Conservation (phyloP, 2,329 filamentous ascomycete genomes). For the Pestalotiopsis sp. region DNA sequence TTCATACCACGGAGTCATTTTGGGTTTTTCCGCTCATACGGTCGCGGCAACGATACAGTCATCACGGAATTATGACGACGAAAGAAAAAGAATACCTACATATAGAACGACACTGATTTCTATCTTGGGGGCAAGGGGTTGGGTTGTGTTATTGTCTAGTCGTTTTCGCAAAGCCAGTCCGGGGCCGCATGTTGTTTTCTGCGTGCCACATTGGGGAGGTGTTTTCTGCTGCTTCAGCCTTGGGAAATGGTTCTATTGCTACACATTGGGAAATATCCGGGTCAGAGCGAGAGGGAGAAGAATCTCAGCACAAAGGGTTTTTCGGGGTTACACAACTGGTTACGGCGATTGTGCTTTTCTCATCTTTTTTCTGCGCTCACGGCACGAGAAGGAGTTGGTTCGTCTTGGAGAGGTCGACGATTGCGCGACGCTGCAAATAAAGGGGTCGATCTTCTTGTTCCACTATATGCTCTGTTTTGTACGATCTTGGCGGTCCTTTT, state of each 20-base stretch:
- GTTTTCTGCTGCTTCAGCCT: conserved; percentile 19
- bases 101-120: conserved; percentile 52
- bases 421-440: conserved; percentile 33
- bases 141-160: conserved; percentile 40
- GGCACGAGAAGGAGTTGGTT: conserved; percentile 39
- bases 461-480: conserved; percentile 16
- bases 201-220: conserved; percentile 21
- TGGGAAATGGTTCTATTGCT: conserved; percentile 22
- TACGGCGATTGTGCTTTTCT: conserved; percentile 28
- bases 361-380: conserved; percentile 23
- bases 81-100: conserved; percentile 51
- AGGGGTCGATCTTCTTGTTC: conserved; percentile 26
- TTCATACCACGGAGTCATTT: conserved; percentile 48
- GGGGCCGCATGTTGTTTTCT: conserved; percentile 16
- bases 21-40: conserved; percentile 32
- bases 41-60: conserved; percentile 48
- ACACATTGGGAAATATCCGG: conserved; percentile 32
- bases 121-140: conserved; percentile 30
- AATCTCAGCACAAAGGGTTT: conserved; percentile 31
- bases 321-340: conserved; percentile 23
- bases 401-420: conserved; percentile 24
- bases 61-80: conserved; percentile 53
- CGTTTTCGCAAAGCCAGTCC: conserved; percentile 32
- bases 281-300: conserved; percentile 23
- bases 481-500: conserved; percentile 9